Conservation (phyloP, 768 basidiomycete genomes). For the Rhizopogon roseolus region DNA sequence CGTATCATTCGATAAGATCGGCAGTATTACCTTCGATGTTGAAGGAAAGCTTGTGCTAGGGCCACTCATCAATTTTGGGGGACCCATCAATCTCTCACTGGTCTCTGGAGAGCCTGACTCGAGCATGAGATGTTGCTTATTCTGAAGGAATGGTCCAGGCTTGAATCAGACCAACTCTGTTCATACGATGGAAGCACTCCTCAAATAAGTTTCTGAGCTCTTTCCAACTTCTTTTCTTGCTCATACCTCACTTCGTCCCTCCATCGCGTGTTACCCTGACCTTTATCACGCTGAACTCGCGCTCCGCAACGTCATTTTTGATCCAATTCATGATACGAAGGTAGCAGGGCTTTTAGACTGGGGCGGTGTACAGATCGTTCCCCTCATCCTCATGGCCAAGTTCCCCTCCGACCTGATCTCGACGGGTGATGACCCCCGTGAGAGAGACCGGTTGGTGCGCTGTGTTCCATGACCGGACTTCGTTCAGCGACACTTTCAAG, state of each 20-base stretch:
- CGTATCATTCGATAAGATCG: neutral
- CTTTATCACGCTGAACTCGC: neutral
- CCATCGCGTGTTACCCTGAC: neutral
- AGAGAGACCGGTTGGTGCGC: neutral
- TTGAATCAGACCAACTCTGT: neutral
- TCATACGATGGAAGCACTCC: neutral
- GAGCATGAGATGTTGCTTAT: neutral
- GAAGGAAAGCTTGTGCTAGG: neutral
- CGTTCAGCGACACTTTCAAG: neutral
- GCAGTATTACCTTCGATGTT: neutral
- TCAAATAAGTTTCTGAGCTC: neutral
- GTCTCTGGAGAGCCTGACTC: neutral
- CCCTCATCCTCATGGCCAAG: neutral
- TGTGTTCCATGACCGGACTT: neutral
- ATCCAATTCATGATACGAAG: no score
- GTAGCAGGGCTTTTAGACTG: no score
- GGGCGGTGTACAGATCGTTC: neutral
- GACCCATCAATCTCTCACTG: neutral
- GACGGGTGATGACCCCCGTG: neutral
- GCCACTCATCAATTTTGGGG: neutral
- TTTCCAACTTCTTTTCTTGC: neutral
- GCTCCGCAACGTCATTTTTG: constrained; percentile 2
- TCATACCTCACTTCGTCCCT: neutral
- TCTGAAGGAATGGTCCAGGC: neutral
- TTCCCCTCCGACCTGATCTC: neutral